Base-by-base conservation (phyloP, 768 basidiomycete genomes). In the Amanita pseudoporphyria region DNA sequence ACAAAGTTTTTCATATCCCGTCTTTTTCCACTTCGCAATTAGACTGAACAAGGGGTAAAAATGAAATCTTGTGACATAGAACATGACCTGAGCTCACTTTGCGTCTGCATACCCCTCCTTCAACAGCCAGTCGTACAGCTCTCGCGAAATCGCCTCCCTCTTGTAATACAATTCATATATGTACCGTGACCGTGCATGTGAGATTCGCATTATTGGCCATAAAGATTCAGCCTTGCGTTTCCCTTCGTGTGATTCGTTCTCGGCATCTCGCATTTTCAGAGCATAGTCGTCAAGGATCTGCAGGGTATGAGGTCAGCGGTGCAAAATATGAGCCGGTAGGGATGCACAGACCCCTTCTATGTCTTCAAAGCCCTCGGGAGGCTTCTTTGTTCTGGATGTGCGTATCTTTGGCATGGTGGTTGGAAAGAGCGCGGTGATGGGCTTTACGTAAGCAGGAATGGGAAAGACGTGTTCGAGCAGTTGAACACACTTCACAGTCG, bases 11-110 rank as follows among this genome's bases (percentile, higher is more conserved):
- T 98, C 96, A 64, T 98, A 99, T 5, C 96, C 96, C 10, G 83
- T 72, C 69, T 98, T 99, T 74, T 97, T 98, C 96, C 96, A 99
- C 66, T 99, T 99, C 32, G 96, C 96, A 62, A 99, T 87, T 62
- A 98, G 69, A 62, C 94, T 98, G 56, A 33, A 42, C 54, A 47
- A 33, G 33, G 26, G 52, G 52, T 54, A 55, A 46, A 51, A 36
- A 53, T 31, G 16, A 24, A 40, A 3, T 12, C 16, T 31, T 21
- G 28, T n/a, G 7, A 32, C 18, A 10, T 39, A 43, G 31, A 18
- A 42, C 37, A 40, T 14, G 47, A 31, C 88, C 12, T 16, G 0
- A 21, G 37, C 45, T 61, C 59, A 95, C 95, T 96, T 96, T 30
- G 83, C 83, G 62, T 99, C 96, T 22, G 87, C 96, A 65, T 98